Evolutionary conservation across 768 basidiomycete species (phyloP).

Genomic region (Pholiota molesta): DNA sequence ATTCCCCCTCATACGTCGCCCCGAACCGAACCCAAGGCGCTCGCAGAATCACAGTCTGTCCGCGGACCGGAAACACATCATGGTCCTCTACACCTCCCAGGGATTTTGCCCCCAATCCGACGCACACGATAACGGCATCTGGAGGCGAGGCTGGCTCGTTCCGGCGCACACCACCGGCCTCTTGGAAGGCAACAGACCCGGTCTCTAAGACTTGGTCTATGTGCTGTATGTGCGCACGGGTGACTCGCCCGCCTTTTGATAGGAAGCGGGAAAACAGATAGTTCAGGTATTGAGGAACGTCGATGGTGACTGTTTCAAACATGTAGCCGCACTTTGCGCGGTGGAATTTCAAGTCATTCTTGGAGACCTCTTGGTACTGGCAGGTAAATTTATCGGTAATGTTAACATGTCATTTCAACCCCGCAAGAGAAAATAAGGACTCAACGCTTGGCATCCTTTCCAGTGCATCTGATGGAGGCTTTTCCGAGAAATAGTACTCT

Average conservation of each 20-base stretch:
- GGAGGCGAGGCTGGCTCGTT: neutral
- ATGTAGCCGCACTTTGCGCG: constrained; percentile 47
- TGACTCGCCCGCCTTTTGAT: constrained; percentile 51
- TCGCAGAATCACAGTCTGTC: constrained; percentile 78
- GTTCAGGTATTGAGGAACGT: constrained; percentile 61
- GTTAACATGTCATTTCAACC: constrained; percentile 14
- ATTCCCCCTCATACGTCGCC: constrained; percentile 40
- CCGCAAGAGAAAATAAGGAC: neutral
- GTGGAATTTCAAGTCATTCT: constrained; percentile 39
- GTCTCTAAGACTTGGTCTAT: constrained; percentile 58
- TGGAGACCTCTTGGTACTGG: constrained; percentile 36
- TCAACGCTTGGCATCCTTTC: constrained; percentile 54
- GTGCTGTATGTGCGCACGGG: constrained; percentile 57
- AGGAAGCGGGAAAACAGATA: constrained; percentile 67
- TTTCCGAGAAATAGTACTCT: constrained; percentile 54
- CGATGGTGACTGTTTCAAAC: constrained; percentile 67
- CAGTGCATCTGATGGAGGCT: constrained; percentile 39
- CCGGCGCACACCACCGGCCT: constrained; percentile 5
- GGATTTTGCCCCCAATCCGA: constrained; percentile 72
- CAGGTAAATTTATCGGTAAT: neutral
- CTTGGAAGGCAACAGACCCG: constrained; percentile 30
- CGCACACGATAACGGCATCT: constrained; percentile 69
- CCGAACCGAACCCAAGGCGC: constrained; percentile 69
- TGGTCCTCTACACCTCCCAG: constrained; percentile 84
- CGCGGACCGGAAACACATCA: constrained; percentile 73